Conservation (phyloP, 1,139 yeast genomes). For the Williopsis jadinii region DNA sequence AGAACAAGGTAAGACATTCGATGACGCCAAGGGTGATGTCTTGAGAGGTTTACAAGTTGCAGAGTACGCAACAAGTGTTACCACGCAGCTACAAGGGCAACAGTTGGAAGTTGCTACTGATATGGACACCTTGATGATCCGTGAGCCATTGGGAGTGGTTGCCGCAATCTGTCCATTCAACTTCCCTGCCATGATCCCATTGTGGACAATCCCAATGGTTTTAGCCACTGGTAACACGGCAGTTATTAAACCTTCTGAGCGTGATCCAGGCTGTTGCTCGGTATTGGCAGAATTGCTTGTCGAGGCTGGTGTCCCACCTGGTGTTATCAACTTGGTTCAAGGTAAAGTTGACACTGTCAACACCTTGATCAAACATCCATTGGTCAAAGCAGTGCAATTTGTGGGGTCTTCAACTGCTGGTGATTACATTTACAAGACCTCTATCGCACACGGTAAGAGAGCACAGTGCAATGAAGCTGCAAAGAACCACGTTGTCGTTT, state of each 20-base stretch:
- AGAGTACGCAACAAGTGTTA: conserved; percentile 34
- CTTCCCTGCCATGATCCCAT: conserved; percentile 81
- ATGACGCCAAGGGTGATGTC: conserved; percentile 74
- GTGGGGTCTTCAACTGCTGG: conserved; percentile 79
- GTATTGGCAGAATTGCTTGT: conserved; percentile 63
- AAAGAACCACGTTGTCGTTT: conserved; percentile 66
- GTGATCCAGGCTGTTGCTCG: conserved; percentile 70
- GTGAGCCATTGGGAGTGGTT: conserved; percentile 58
- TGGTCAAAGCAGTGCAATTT: conserved; percentile 69
- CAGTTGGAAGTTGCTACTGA: conserved; percentile 64
- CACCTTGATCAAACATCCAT: conserved; percentile 62
- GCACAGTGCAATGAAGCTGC: conserved; percentile 79
- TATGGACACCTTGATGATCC: conserved; percentile 74
- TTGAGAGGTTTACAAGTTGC: conserved; percentile 76
- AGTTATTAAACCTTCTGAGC: conserved; percentile 68
- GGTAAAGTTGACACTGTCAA: conserved; percentile 73
- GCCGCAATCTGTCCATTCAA: conserved; percentile 65
- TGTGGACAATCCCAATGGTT: conserved; percentile 70
- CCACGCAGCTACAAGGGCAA: conserved; percentile 60
- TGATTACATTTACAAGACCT: conserved; percentile 61
- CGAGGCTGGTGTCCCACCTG: conserved; percentile 72
- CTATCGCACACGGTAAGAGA: conserved; percentile 64
- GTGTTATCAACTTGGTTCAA: conserved; percentile 65
- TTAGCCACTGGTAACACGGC: conserved; percentile 73
- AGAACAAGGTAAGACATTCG: conserved; percentile 75